Conservation (phyloP, 1,139 yeast species). For the Scheffersomyces insectosa region DNA sequence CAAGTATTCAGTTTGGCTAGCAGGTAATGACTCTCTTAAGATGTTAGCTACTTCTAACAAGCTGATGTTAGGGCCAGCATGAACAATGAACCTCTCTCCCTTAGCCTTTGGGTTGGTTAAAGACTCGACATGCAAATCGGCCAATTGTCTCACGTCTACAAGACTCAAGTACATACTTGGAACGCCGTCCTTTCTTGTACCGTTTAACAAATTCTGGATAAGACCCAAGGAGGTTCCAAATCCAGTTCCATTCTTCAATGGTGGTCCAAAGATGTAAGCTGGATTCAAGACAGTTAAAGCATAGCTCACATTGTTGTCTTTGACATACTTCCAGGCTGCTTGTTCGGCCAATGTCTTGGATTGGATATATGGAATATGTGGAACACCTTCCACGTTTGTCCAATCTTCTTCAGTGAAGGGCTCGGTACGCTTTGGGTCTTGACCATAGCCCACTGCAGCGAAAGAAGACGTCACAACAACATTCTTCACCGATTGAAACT, state of each 20-base stretch:
- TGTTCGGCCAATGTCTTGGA: constrained; percentile 14
- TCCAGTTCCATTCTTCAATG: background rate
- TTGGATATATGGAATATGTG: background rate
- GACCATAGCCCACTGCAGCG: constrained; percentile 37
- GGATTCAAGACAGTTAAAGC: constrained; percentile 16
- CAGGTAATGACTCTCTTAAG: background rate
- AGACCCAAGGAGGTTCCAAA: constrained; percentile 4
- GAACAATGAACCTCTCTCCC: constrained; percentile 10
- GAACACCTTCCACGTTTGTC: background rate
- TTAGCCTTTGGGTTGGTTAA: constrained; percentile 10
- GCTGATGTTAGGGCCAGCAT: background rate
- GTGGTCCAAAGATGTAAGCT: constrained; percentile 18
- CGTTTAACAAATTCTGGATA: constrained; percentile 2
- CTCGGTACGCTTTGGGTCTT: background rate
- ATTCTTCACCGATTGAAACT: constrained; percentile 45
- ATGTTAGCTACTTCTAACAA: background rate
- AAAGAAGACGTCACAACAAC: constrained; percentile 59
- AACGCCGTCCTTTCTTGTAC: constrained; percentile 4
- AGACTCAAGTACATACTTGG: constrained; percentile 3
- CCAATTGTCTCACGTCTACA: constrained; percentile 22
- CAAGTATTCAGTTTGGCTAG: background rate
- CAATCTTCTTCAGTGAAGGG: background rate
- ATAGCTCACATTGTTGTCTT: background rate
- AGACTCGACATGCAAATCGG: constrained; percentile 15
- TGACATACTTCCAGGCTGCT: constrained; percentile 14